Conservation (phyloP, 176 grass and related monocot species). For the Thinopyrum elongatum region DNA sequence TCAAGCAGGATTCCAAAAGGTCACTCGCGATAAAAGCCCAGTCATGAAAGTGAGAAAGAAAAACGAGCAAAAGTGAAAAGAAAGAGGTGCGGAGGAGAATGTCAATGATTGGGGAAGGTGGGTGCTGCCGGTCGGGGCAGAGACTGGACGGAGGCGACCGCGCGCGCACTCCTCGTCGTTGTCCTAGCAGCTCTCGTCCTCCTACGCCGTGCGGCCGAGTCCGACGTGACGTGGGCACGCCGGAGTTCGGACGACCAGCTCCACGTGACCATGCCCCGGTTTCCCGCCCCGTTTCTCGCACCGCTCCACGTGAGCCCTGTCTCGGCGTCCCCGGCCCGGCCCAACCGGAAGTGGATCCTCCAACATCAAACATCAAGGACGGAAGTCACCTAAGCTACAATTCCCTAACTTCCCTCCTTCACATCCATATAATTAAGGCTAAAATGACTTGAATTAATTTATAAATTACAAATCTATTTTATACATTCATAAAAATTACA, state of each 20-base stretch:
- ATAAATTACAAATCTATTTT: too few species aligned
- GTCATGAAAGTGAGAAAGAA: neutral
- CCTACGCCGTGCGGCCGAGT: neutral
- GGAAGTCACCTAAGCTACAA: too few species aligned
- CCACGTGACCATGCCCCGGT: constrained; percentile 34
- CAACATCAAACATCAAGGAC: too few species aligned
- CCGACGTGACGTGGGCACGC: neutral
- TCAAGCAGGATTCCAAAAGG: neutral
- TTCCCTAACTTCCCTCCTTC: too few species aligned
- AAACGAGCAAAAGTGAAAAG: neutral
- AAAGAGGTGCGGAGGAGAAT: neutral
- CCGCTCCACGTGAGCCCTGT: constrained; percentile 18
- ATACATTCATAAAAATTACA: too few species aligned
- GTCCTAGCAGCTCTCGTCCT: neutral
- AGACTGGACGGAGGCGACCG: neutral
- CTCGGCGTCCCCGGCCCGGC: neutral
- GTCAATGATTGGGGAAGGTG: constrained; percentile 51
- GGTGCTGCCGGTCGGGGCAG: constrained; percentile 27
- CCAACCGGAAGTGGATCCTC: too few species aligned
- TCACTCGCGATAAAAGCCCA: neutral
- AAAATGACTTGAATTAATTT: too few species aligned
- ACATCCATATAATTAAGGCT: too few species aligned
- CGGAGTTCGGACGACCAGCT: neutral
- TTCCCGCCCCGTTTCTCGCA: constrained; percentile 23
- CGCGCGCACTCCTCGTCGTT: neutral